These are phyloP conservation scores for Arthroderma uncinatum DNA, from an alignment of 2,329 filamentous ascomycete genomes.

Conservation along the genomic window DNA sequence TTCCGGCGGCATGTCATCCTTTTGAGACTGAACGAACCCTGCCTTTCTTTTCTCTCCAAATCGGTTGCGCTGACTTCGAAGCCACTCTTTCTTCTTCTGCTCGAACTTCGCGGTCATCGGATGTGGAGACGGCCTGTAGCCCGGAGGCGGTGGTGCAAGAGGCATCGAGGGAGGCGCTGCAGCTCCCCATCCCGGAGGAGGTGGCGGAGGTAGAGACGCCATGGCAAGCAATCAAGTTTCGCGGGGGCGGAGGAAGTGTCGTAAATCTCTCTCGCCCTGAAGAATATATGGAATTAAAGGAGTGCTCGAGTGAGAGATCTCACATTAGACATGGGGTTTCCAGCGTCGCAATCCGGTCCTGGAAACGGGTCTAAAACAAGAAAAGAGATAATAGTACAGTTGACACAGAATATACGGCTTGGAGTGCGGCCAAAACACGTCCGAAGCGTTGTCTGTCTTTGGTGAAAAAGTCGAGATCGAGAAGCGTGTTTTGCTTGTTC, in stretches of 20 bases:
- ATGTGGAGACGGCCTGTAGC: constrained; percentile 68
- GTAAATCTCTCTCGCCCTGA: neutral
- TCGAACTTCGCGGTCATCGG: constrained; percentile 87
- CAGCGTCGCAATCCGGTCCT: neutral
- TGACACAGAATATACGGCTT: neutral
- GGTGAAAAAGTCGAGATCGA: neutral
- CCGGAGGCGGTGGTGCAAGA: constrained; percentile 67
- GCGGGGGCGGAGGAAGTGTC: neutral
- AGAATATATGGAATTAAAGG: neutral
- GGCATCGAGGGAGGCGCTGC: constrained; percentile 42
- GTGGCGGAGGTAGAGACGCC: constrained; percentile 52
- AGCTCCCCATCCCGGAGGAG: constrained; percentile 56
- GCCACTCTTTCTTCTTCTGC: constrained; percentile 98
- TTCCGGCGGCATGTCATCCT: constrained; percentile 96
- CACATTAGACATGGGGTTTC: neutral
- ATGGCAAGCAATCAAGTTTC: constrained; percentile 31
- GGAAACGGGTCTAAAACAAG: neutral
- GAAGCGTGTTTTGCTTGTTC: neutral
- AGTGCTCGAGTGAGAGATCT: neutral
- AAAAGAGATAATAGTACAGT: neutral
- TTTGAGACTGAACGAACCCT: constrained; percentile 94
- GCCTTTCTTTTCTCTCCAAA: constrained; percentile 96
- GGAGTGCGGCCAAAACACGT: neutral
- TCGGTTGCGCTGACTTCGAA: constrained; percentile 76
- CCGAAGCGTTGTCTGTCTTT: constrained; percentile 2